Conservation (phyloP, 2,329 filamentous ascomycete genomes). For the Fusarium staphyleae region DNA sequence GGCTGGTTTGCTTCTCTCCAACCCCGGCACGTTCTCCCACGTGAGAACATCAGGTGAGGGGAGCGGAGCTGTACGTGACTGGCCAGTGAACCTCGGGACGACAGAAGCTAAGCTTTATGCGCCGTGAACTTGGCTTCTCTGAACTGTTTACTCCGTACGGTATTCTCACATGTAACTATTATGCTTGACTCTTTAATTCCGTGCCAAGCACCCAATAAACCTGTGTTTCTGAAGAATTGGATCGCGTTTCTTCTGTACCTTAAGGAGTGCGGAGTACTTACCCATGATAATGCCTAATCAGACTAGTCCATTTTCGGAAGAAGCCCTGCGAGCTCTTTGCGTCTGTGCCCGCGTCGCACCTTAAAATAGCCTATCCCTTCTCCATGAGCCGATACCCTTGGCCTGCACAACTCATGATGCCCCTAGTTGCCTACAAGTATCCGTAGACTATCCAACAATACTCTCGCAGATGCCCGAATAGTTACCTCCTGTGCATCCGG, state of each 20-base stretch:
- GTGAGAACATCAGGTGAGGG: conserved; percentile 31
- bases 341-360: conserved; percentile 1
- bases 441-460: no score
- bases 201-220: background rate
- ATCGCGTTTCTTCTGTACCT: background rate
- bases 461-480: no score
- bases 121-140: background rate
- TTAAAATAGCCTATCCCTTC: conserved; percentile 28
- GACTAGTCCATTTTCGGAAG: conserved; percentile 2
- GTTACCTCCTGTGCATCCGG: no score
- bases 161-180: no score
- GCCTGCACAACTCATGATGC: background rate
- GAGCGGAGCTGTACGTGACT: no score
- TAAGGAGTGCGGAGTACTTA: no score
- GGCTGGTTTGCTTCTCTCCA: conserved; percentile 14
- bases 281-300: background rate
- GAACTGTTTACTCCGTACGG: no score
- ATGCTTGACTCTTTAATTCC: background rate
- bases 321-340: background rate
- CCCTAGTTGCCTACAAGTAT: no score
- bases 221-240: no score
- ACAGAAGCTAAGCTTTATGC: background rate
- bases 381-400: background rate
- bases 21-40: conserved; percentile 14
- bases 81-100: background rate